These are phyloP conservation scores for Populus davidiana DNA, from an alignment of 345 rosid species.

Conservation along the genomic window DNA sequence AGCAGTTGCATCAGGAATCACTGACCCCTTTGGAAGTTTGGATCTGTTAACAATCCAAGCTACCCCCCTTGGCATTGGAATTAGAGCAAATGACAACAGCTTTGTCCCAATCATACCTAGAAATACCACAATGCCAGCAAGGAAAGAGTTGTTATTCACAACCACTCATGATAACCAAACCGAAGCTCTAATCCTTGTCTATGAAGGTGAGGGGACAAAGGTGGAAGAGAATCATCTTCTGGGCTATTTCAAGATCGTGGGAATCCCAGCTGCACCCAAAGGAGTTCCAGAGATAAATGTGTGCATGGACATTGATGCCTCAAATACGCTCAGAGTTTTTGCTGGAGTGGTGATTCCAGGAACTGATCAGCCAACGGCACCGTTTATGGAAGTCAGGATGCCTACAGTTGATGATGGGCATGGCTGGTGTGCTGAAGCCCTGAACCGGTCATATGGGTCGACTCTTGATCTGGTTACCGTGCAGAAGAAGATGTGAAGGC, in stretches of 20 bases:
- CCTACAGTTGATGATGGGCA: constrained; percentile 87
- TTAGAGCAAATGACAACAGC: constrained; percentile 51
- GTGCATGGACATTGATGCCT: constrained; percentile 89
- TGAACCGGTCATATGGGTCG: constrained; percentile 54
- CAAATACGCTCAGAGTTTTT: constrained; percentile 54
- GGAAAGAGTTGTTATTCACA: constrained; percentile 65
- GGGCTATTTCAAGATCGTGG: constrained; percentile 76
- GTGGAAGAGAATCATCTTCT: constrained; percentile 72
- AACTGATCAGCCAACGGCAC: constrained; percentile 48
- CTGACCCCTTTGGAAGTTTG: constrained; percentile 76
- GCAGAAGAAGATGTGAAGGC: constrained; percentile 44
- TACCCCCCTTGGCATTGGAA: constrained; percentile 64
- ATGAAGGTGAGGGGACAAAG: constrained; percentile 75
- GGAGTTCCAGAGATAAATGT: constrained; percentile 82
- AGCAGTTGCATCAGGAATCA: constrained; percentile 80
- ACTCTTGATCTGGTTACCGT: constrained; percentile 55
- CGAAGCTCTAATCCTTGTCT: constrained; percentile 63
- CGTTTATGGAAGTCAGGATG: constrained; percentile 83
- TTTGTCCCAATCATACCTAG: constrained; percentile 64
- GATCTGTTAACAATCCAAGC: constrained; percentile 83
- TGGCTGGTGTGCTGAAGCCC: constrained; percentile 76
- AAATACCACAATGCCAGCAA: constrained; percentile 71
- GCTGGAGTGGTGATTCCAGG: constrained; percentile 70
- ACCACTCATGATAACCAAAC: constrained; percentile 66
- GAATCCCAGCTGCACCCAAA: constrained; percentile 62